phyloP scores from a whole-genome alignment of 805 yeast genomes.

The Kluyveromyces siamensis region DNA sequence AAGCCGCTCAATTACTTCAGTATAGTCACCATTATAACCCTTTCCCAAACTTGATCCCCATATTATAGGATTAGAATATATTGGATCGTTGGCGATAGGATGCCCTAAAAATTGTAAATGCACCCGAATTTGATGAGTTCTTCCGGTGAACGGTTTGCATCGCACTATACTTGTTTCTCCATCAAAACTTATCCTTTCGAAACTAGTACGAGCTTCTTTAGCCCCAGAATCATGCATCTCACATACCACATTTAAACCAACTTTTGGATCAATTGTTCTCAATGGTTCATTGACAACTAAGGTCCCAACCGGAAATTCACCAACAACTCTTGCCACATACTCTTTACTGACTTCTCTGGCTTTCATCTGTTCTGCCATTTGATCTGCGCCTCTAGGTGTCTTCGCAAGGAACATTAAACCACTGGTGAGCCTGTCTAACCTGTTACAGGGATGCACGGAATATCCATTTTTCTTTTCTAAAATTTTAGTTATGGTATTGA shows the following conservation, averaged over 20 bases:
- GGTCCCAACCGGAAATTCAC: conserved; percentile 65
- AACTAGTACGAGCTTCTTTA: conserved; percentile 67
- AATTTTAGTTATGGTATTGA: conserved; percentile 67
- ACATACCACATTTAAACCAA: conserved; percentile 52
- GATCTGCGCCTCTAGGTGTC: conserved; percentile 68
- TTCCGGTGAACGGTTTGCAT: conserved; percentile 82
- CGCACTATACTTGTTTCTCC: conserved; percentile 55
- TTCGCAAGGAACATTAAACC: conserved; percentile 91
- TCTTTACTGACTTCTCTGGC: conserved; percentile 71
- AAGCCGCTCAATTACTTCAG: conserved; percentile 39
- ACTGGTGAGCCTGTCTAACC: conserved; percentile 84
- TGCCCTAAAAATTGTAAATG: conserved; percentile 83
- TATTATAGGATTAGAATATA: conserved; percentile 65
- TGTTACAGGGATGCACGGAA: conserved; percentile 74
- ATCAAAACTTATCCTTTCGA: conserved; percentile 61
- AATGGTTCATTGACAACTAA: conserved; percentile 60
- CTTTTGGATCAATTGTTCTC: conserved; percentile 61
- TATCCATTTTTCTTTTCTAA: conserved; percentile 61
- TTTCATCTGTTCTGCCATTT: conserved; percentile 59
- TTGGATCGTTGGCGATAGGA: conserved; percentile 90
- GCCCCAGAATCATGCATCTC: conserved; percentile 26
- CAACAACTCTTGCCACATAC: conserved; percentile 81
- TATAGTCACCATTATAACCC: conserved; percentile 42
- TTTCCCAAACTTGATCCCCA: conserved; percentile 80
- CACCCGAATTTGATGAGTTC: conserved; percentile 93